Evolutionary conservation across 805 yeast species (phyloP).

Genomic region (Ogataea nonfermentans): DNA sequence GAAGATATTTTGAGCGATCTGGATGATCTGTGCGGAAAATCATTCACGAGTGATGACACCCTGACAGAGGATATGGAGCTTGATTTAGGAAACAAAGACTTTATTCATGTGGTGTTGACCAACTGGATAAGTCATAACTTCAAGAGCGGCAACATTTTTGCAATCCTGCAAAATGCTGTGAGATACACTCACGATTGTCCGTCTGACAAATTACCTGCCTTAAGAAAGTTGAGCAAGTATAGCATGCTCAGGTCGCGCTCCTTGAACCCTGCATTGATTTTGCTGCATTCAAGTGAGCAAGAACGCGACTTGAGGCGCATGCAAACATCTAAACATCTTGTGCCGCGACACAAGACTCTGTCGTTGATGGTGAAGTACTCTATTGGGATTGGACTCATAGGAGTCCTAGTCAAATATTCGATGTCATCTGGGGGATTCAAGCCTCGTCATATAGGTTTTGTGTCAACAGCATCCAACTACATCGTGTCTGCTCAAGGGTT

Average conservation of each 20-base stretch:
- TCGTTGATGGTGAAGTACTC: constrained; percentile 21
- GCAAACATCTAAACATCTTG: constrained; percentile 5
- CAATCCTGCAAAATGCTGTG: constrained; percentile 26
- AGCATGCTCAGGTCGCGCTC: constrained; percentile 23
- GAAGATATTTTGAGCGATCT: constrained; percentile 39
- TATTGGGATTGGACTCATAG: constrained; percentile 20
- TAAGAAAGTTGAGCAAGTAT: constrained; percentile 14
- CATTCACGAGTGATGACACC: constrained; percentile 27
- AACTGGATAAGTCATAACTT: constrained; percentile 30
- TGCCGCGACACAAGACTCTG: constrained; percentile 14
- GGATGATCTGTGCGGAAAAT: constrained; percentile 31
- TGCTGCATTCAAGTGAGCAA: constrained; percentile 16
- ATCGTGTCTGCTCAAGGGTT: constrained; percentile 13
- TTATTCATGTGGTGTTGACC: constrained; percentile 28
- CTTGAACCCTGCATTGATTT: constrained; percentile 12
- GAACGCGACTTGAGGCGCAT: constrained; percentile 1
- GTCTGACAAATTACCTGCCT: constrained; percentile 4
- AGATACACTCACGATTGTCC: constrained; percentile 13
- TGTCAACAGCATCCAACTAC: constrained; percentile 5
- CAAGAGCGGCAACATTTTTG: constrained; percentile 25
- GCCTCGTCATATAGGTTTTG: constrained; percentile 12
- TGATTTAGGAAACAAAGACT: constrained; percentile 25
- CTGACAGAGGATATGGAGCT: constrained; percentile 19
- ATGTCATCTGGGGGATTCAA: constrained; percentile 9
- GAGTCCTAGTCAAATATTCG: constrained; percentile 18